These are phyloP conservation scores for Penicillium sp. DNA, from an alignment of 2,329 filamentous ascomycete species.

Conservation along the genomic window DNA sequence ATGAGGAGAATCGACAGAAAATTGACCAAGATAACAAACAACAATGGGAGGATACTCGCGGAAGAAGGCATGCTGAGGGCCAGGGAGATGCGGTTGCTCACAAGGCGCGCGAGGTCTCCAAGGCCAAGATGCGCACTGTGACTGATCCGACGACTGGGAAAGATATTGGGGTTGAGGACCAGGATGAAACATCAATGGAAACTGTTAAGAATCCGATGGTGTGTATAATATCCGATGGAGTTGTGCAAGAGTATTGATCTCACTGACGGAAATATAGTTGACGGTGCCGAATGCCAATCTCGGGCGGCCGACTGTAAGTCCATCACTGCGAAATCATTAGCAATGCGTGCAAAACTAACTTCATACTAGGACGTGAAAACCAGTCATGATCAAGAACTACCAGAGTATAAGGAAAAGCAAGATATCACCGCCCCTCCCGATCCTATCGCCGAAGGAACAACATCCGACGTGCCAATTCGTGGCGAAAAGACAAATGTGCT, in stretches of 20 bases:
- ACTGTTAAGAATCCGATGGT: constrained; percentile 72
- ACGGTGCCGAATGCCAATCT: constrained; percentile 90
- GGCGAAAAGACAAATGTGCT: constrained; percentile 96
- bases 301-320: constrained; percentile 64
- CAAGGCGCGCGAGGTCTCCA: constrained; percentile 45
- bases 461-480: constrained; percentile 91
- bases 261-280: constrained; percentile 52
- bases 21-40: constrained; percentile 6
- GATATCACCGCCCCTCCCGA: constrained; percentile 90
- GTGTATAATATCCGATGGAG: constrained; percentile 21
- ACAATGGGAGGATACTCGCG: constrained; percentile 27
- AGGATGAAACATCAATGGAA: constrained; percentile 68
- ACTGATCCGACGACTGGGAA: constrained; percentile 87
- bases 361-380: constrained; percentile 62
- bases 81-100: constrained; percentile 52
- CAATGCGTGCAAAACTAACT: constrained; percentile 1
- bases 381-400: constrained; percentile 67
- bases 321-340: not conserved
- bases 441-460: constrained; percentile 76
- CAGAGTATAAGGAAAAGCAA: constrained; percentile 81
- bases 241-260: too few species aligned
- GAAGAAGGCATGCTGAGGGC: constrained; percentile 34
- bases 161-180: constrained; percentile 82
- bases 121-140: constrained; percentile 59
- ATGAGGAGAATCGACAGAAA: constrained; percentile 50